Evolutionary conservation across 495 filamentous ascomycete genomes (phyloP).

Genomic region (Hypoxylon perforatum): DNA sequence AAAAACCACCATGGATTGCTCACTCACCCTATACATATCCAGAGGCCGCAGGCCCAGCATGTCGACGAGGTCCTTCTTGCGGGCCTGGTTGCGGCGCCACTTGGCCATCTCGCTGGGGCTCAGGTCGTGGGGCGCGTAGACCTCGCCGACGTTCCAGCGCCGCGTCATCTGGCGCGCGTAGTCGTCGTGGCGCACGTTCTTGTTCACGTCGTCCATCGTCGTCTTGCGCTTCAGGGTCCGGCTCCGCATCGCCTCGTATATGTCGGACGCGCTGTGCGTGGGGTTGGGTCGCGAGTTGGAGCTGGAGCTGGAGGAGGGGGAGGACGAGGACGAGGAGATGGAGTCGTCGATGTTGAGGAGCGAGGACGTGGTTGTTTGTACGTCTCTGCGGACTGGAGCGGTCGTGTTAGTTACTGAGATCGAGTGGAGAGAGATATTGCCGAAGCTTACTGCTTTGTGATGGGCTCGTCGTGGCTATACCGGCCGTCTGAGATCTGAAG

Average conservation of each 20-base stretch:
- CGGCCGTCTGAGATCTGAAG: slow-evolving; percentile 29
- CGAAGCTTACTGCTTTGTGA: slow-evolving; percentile 27
- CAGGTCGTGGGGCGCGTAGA: slow-evolving; percentile 92
- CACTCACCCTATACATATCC: slow-evolving; percentile 82
- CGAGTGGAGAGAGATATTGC: slow-evolving; percentile 15
- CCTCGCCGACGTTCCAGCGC: slow-evolving; percentile 77
- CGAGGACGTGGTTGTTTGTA: slow-evolving; percentile 24
- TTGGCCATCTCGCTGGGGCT: slow-evolving; percentile 77
- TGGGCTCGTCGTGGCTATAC: slow-evolving; percentile 29
- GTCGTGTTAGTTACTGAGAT: slow-evolving; percentile 15
- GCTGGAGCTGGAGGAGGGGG: too few relatives aligned
- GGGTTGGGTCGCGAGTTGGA: slow-evolving; percentile 1
- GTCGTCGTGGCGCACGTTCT: slow-evolving; percentile 41
- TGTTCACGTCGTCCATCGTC: slow-evolving; percentile 26
- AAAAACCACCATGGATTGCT: too few relatives aligned
- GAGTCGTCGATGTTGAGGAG: slow-evolving; percentile 31
- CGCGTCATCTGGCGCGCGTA: slow-evolving; percentile 60
- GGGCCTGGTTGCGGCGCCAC: slow-evolving; percentile 54
- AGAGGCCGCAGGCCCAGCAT: slow-evolving; percentile 82
- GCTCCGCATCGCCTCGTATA: slow-evolving; percentile 23
- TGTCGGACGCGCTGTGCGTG: slow-evolving; percentile 5
- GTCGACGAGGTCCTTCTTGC: slow-evolving; percentile 80
- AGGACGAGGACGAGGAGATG: slow-evolving; percentile 14
- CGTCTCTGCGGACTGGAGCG: slow-evolving; percentile 18
- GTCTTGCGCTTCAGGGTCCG: slow-evolving; percentile 42